phyloP scores from a whole-genome alignment of 805 yeast genomes.

The Hagleromyces aurorensis region DNA sequence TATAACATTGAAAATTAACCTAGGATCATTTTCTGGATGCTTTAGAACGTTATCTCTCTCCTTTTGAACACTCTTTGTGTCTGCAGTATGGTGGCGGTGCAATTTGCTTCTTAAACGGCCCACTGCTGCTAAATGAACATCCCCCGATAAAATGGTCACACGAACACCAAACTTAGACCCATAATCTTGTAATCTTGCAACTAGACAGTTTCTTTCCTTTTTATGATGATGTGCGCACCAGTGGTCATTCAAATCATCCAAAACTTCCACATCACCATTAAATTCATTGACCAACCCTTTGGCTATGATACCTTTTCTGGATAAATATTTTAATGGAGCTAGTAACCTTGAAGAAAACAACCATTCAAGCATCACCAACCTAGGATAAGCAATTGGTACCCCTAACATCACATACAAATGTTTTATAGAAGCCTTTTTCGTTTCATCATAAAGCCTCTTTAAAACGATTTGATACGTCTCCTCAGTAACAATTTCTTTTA shows the following conservation, averaged over 20 bases:
- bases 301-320: conserved; percentile 54
- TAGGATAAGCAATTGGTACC: conserved; percentile 91
- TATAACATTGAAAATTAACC: conserved; percentile 73
- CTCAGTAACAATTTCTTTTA: conserved; percentile 45
- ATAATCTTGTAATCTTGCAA: conserved; percentile 54
- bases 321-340: conserved; percentile 53
- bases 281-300: conserved; percentile 81
- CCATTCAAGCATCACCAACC: conserved; percentile 85
- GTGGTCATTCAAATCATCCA: conserved; percentile 92
- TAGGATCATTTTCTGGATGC: conserved; percentile 60
- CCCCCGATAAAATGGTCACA: conserved; percentile 83
- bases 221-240: conserved; percentile 93
- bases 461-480: conserved; percentile 57
- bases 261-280: conserved; percentile 83
- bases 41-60: conserved; percentile 35
- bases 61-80: conserved; percentile 30
- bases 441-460: conserved; percentile 48
- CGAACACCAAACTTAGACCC: conserved; percentile 60
- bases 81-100: conserved; percentile 37
- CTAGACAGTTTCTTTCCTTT: conserved; percentile 65
- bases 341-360: conserved; percentile 55
- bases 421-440: conserved; percentile 45
- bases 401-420: conserved; percentile 83
- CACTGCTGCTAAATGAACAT: conserved; percentile 82
- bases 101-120: conserved; percentile 63